Conservation (phyloP, 768 basidiomycete species). For the Xerocomellus intermedius region DNA sequence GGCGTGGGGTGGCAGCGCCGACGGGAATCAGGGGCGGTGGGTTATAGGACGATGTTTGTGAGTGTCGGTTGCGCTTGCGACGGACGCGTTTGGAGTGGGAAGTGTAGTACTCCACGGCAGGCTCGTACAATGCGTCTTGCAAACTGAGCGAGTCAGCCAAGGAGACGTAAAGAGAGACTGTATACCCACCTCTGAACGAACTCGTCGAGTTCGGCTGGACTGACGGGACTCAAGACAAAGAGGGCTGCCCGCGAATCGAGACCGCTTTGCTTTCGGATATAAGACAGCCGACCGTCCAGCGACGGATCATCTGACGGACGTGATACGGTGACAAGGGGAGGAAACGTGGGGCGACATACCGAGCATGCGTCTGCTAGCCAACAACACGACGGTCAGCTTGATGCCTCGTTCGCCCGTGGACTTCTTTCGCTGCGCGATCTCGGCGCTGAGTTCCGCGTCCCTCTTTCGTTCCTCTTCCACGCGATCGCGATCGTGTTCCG, state of each 20-base stretch:
- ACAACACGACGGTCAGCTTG: slow-evolving; percentile 90
- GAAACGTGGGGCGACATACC: slow-evolving; percentile 46
- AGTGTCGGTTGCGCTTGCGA: slow-evolving; percentile 82
- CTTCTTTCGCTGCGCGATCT: slow-evolving; percentile 79
- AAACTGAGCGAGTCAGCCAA: slow-evolving; percentile 46
- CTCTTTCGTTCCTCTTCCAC: slow-evolving; percentile 65
- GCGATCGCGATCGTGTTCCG: slow-evolving; percentile 54
- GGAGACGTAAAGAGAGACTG: not conserved
- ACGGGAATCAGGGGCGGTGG: slow-evolving; percentile 46
- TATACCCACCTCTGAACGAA: slow-evolving; percentile 73
- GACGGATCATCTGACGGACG: slow-evolving; percentile 68
- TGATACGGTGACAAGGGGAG: not conserved
- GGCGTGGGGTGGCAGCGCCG: slow-evolving; percentile 43
- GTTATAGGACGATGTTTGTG: slow-evolving; percentile 54
- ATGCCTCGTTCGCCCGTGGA: slow-evolving; percentile 80
- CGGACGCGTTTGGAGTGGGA: slow-evolving; percentile 90
- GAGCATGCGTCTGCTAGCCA: slow-evolving; percentile 85
- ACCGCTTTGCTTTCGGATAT: slow-evolving; percentile 81
- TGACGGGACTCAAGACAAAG: slow-evolving; percentile 94
- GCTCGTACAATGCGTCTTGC: slow-evolving; percentile 84
- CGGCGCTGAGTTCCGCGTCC: slow-evolving; percentile 76
- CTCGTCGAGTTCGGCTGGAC: slow-evolving; percentile 78
- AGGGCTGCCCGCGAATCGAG: slow-evolving; percentile 90
- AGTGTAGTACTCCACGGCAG: slow-evolving; percentile 91
- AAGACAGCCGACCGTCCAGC: slow-evolving; percentile 81